phyloP scores from a whole-genome alignment of 148 eudicot genomes.

The Nepenthes mirabilis region DNA sequence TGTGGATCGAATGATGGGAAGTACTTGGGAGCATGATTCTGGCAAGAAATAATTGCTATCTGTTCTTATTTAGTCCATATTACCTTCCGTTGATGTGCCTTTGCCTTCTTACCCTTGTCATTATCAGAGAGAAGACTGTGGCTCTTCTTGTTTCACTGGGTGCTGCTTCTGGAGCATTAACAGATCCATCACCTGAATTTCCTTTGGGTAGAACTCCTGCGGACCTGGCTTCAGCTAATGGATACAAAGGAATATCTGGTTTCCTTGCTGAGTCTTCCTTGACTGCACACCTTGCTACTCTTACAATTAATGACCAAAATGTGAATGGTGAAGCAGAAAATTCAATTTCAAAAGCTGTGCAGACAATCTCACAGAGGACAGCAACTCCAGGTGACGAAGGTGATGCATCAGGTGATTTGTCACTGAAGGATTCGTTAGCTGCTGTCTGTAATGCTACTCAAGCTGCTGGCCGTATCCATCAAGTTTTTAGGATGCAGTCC shows the following conservation, averaged over 20 bases:
- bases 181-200: constrained; percentile 48
- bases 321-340: constrained; percentile 19
- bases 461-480: constrained; percentile 60
- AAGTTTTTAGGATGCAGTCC: constrained; percentile 55
- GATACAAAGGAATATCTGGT: constrained; percentile 66
- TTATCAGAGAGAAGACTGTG: constrained; percentile 45
- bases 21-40: no score
- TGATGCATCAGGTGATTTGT: constrained; percentile 27
- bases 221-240: constrained; percentile 54
- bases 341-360: constrained; percentile 24
- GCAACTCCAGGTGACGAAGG: constrained; percentile 25
- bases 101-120: constrained; percentile 1
- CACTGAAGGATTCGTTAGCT: constrained; percentile 48
- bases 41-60: no score
- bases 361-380: constrained; percentile 22
- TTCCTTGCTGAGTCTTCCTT: constrained; percentile 58
- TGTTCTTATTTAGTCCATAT: no score
- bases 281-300: constrained; percentile 35
- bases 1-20: no score
- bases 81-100: neutral
- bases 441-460: constrained; percentile 55
- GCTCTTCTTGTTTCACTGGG: constrained; percentile 43
- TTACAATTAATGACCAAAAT: constrained; percentile 27
- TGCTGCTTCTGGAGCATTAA: constrained; percentile 47
- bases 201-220: constrained; percentile 58